Evolutionary conservation across 1,139 yeast genomes (phyloP).

Genomic region (Kluyveromyces sp.): DNA sequence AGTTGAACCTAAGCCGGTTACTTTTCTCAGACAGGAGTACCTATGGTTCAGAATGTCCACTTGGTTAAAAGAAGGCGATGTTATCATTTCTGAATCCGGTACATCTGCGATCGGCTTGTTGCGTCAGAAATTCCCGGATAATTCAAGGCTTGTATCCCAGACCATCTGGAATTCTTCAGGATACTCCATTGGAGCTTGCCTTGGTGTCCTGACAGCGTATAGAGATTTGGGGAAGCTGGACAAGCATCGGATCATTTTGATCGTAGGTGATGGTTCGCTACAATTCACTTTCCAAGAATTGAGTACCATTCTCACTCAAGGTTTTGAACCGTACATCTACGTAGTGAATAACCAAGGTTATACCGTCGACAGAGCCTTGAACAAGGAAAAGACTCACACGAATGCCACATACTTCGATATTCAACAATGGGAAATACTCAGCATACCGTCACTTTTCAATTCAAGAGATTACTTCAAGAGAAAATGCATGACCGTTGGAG

Average conservation of each 20-base stretch:
- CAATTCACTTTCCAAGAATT: constrained; percentile 83
- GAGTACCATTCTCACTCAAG: constrained; percentile 73
- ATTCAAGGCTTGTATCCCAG: constrained; percentile 71
- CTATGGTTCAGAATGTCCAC: constrained; percentile 70
- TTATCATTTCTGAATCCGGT: constrained; percentile 79
- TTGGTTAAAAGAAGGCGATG: constrained; percentile 72
- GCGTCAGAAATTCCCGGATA: constrained; percentile 65
- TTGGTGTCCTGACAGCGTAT: constrained; percentile 79
- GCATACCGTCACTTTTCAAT: constrained; percentile 58
- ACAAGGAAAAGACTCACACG: constrained; percentile 47
- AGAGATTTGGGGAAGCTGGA: constrained; percentile 38
- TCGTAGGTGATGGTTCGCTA: constrained; percentile 86
- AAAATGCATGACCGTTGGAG: constrained; percentile 41
- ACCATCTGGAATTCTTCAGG: constrained; percentile 89
- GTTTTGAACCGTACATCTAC: constrained; percentile 68
- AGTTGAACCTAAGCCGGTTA: constrained; percentile 15
- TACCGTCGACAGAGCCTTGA: constrained; percentile 80
- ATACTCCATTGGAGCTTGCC: constrained; percentile 73
- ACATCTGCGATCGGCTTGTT: constrained; percentile 83
- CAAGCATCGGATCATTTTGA: constrained; percentile 58
- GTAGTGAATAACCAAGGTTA: constrained; percentile 80
- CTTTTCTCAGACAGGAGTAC: constrained; percentile 63
- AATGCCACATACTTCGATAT: constrained; percentile 69
- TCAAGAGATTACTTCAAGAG: constrained; percentile 58
- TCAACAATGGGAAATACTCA: constrained; percentile 74